These are phyloP conservation scores for Mortierella sp. DNA, from an alignment of 371 early-diverging fungal genomes.

Conservation along the genomic window DNA sequence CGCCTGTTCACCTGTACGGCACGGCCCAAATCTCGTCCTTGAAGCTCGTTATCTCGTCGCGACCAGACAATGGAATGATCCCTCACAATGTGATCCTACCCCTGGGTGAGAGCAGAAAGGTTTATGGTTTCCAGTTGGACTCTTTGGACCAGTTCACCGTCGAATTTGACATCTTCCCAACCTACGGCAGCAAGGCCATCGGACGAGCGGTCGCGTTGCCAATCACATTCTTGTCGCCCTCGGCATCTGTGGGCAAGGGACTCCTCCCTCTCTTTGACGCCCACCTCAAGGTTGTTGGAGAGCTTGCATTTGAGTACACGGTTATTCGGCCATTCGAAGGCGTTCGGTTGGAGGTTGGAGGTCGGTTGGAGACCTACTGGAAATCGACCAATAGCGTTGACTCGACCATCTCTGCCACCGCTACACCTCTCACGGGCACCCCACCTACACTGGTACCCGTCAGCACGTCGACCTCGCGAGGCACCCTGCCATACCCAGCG, in stretches of 20 bases:
- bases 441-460: constrained; percentile 28
- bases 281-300: constrained; percentile 91
- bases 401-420: constrained; percentile 48
- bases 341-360: constrained; percentile 91
- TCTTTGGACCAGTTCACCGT: constrained; percentile 80
- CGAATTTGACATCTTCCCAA: constrained; percentile 94
- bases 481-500: constrained; percentile 39
- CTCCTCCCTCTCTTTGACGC: constrained; percentile 87
- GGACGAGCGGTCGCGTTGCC: constrained; percentile 90
- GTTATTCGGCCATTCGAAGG: constrained; percentile 92
- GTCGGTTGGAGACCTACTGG: constrained; percentile 97
- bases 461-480: constrained; percentile 35
- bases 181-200: constrained; percentile 95
- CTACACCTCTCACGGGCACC: constrained; percentile 28
- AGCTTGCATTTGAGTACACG: constrained; percentile 85
- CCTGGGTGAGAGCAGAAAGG: constrained; percentile 83
- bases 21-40: constrained; percentile 77
- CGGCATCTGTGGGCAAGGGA: constrained; percentile 58
- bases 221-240: constrained; percentile 67
- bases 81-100: constrained; percentile 95
- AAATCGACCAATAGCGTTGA: constrained; percentile 85
- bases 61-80: constrained; percentile 90
- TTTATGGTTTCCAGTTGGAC: constrained; percentile 89
- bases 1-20: constrained; percentile 76
- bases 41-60: constrained; percentile 73